These are phyloP conservation scores for Phytomonas sp. DNA, from an alignment of 208 protist species.

Conservation along the genomic window DNA sequence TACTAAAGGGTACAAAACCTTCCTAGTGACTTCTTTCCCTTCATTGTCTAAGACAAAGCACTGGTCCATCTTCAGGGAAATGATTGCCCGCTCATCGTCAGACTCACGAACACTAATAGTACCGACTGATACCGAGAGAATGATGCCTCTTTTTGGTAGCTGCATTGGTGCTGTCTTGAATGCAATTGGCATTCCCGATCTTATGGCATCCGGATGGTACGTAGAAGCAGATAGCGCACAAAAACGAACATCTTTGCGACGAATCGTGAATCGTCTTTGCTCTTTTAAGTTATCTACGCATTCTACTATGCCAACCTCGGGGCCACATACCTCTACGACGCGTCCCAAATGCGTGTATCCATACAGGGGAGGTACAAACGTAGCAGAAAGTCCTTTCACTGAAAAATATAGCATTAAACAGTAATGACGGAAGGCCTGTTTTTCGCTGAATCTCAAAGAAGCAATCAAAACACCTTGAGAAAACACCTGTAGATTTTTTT, in stretches of 20 bases:
- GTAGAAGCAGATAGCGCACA: slow-evolving; percentile 53
- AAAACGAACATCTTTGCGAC: slow-evolving; percentile 61
- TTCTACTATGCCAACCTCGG: slow-evolving; percentile 69
- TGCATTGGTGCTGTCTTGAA: slow-evolving; percentile 53
- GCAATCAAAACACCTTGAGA: slow-evolving; percentile 29
- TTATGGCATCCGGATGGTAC: slow-evolving; percentile 12
- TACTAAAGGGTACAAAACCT: slow-evolving; percentile 50
- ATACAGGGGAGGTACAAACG: slow-evolving; percentile 63
- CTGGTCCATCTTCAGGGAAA: slow-evolving; percentile 35
- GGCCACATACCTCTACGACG: slow-evolving; percentile 40
- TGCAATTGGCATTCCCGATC: slow-evolving; percentile 39
- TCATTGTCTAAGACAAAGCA: slow-evolving; percentile 79
- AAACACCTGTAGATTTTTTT: slow-evolving; percentile 31
- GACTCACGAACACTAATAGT: slow-evolving; percentile 47
- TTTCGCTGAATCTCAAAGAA: slow-evolving; percentile 17
- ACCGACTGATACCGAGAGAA: slow-evolving; percentile 24
- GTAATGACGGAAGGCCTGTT: slow-evolving; percentile 24
- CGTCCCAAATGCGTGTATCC: slow-evolving; percentile 62
- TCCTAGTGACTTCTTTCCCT: slow-evolving; percentile 25
- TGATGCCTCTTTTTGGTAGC: slow-evolving; percentile 44
- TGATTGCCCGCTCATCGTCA: slow-evolving; percentile 42
- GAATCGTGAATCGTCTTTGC: slow-evolving; percentile 30
- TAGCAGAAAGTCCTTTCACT: slow-evolving; percentile 52
- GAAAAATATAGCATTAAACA: slow-evolving; percentile 68
- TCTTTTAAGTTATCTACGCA: slow-evolving; percentile 9